Evolutionary conservation across 2,329 filamentous ascomycete species (phyloP), one percentile per base, ranked within the genome.

Genomic region (Aspergillus tanneri): DNA sequence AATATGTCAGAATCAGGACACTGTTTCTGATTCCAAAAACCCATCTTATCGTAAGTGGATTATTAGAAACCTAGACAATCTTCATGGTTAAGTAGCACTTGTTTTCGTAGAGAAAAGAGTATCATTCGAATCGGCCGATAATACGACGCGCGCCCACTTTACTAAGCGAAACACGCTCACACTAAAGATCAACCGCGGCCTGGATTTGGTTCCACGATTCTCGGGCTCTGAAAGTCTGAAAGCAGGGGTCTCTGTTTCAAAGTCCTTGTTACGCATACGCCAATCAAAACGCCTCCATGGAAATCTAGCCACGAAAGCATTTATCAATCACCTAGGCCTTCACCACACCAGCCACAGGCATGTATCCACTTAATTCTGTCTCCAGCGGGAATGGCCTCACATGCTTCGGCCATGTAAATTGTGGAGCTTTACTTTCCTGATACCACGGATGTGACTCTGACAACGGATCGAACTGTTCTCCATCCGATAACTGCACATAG

Each of bases 401-500:
- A 52, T 66, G 52, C 27, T 56, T 63, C 1, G 61, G 63, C 62
- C 62, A 64, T 6, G 58, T 64, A 46, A 66, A 62, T 28, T 65
- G 51, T 18, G 57, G 48, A 3, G 60, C 62, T 41, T 66, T 62
- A 4, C 62, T 56, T 12, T 61, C 52, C 9, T 59, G 3, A 45
- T 62, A 66, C 56, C 64, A 66, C 2, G 64, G 60, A 47, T 68
- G 64, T 5, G 41, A 45, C 9, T 52, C 46, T 7, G 64, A 63
- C 34, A 65, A 64, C 9, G 61, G 61, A 28, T 66, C 53, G 23
- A 69, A 65, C 4, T 48, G 52, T 37, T 70, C 67, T 1, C 56
- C 68, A 46, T 72, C 68, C 2, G 65, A 69, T 2, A 71, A 47
- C 45, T 70, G 68, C 8, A 71, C 43, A 37, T 66, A 71, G 50